These are phyloP conservation scores for Hymenoscyphus fraxineus DNA, from an alignment of 2,329 filamentous ascomycete species.

Conservation along the genomic window DNA sequence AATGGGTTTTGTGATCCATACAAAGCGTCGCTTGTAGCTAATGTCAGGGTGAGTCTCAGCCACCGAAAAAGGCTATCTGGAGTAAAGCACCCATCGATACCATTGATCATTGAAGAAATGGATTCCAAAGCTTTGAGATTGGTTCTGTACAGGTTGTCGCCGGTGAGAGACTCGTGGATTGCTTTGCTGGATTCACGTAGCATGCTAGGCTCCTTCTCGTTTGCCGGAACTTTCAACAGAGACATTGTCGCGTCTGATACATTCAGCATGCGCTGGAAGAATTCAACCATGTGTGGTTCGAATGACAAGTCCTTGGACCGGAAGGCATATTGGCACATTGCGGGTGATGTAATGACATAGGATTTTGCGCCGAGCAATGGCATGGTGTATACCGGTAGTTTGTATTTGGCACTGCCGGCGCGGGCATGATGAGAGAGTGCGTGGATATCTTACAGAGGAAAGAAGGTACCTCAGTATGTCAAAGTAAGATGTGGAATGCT, in stretches of 20 bases:
- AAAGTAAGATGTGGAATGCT: conserved; percentile 36
- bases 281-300: conserved; percentile 40
- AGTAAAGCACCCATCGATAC: conserved; percentile 25
- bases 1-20: conserved; percentile 45
- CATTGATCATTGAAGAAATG: conserved; percentile 34
- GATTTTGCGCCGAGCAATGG: conserved; percentile 42
- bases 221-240: conserved; percentile 29
- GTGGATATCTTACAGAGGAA: not conserved
- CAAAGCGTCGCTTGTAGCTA: conserved; percentile 39
- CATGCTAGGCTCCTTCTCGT: conserved; percentile 31
- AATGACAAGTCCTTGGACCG: conserved; percentile 42
- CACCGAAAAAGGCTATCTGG: conserved; percentile 40
- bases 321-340: conserved; percentile 39
- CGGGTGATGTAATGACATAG: conserved; percentile 43
- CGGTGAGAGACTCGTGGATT: conserved; percentile 36
- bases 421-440: not conserved
- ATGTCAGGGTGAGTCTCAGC: conserved; percentile 38
- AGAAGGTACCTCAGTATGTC: conserved; percentile 35
- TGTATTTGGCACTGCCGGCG: conserved; percentile 25
- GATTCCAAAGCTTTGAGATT: conserved; percentile 37
- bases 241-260: conserved; percentile 33
- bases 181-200: conserved; percentile 32
- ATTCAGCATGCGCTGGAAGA: conserved; percentile 38
- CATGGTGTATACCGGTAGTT: conserved; percentile 41
- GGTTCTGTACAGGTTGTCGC: conserved; percentile 37